phyloP scores from a whole-genome alignment of 352 stramenopile genomes.

The Globisporangium apiculatum region DNA sequence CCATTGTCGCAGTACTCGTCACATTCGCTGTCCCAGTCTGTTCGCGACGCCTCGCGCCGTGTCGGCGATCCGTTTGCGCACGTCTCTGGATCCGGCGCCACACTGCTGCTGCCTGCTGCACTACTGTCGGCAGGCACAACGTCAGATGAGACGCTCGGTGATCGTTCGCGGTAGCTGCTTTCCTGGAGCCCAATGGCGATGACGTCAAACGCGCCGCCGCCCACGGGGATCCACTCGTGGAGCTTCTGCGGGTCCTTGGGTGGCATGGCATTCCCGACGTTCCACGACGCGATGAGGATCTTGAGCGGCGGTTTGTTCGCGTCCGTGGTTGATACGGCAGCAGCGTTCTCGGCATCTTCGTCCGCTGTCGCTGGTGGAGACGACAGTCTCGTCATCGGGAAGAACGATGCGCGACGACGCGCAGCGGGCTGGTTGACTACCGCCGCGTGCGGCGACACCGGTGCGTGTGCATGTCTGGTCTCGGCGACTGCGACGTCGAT shows the following conservation, averaged over 20 bases:
- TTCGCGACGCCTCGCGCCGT: not conserved
- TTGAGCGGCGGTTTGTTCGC: constrained; percentile 19
- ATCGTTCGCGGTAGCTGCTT: constrained; percentile 65
- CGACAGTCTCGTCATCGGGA: not conserved
- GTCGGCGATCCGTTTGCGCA: not conserved
- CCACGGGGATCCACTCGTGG: constrained; percentile 63
- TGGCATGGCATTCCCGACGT: constrained; percentile 81
- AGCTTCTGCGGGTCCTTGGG: constrained; percentile 45
- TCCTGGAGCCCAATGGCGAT: constrained; percentile 81
- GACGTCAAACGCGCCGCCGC: constrained; percentile 76
- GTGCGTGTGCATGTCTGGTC: not conserved
- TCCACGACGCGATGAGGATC: constrained; percentile 74
- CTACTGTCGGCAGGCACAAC: not conserved
- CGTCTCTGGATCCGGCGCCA: not conserved
- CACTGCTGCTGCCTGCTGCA: not conserved
- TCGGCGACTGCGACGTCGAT: not conserved
- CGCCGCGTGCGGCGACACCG: not conserved
- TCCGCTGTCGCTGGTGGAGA: not conserved
- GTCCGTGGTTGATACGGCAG: not conserved
- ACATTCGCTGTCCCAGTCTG: constrained; percentile 16
- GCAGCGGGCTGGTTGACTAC: not conserved
- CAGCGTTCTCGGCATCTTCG: not conserved
- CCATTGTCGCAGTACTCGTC: constrained; percentile 24
- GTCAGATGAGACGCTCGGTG: constrained; percentile 2
- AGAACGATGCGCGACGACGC: constrained; percentile 6